Base-by-base conservation (phyloP, 331 rosid genomes). In the Prunus yedoensis region DNA sequence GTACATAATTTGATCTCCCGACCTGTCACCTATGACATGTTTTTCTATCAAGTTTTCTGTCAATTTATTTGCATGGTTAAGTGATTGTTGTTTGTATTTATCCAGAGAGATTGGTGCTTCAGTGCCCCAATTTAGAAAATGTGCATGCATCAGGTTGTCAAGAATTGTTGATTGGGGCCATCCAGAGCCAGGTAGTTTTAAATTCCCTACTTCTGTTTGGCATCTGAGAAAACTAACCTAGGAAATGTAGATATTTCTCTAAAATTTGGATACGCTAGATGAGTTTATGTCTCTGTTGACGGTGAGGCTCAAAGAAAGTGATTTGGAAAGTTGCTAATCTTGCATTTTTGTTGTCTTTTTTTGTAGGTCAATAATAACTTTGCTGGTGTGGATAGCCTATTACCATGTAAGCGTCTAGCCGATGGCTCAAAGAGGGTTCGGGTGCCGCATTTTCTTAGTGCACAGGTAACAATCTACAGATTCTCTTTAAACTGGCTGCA, bases 341-440 rank as follows among this genome's bases (percentile, higher is more conserved):
- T 43, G 46, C 45, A 67, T 20, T 67, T 58, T 43, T 18, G 10
- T 46, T 38, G 56, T 10, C 2, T 57, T 27, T 81, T 47, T 35
- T 66, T 78, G 82, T 85, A 95, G 99, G 91, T 95, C 74, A 38
- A 80, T 58, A 79, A 71, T 80, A 77, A 78, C 51, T 38, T n/a
- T 49, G 59, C 80, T 30, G 75, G 74, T 1, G 70, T 59, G 81
- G 96, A 91, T 66, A 89, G 78, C 71, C 65, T 73, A 45, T 83
- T 93, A 28, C 91, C 91, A 32, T 85, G 86, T 78, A 95, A 90
- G 83, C 97, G 96, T 41, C 82, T 92, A 65, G 93, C 93, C 60
- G 96, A 89, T 87, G 97, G 99, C 77, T 95, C 97, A 54, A 95
- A 95, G 82, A 88, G 99, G 84, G 77, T 95, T n/a, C 87, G 80